Conservation (phyloP, 2,329 filamentous ascomycete species). For the Periconia digitata region DNA sequence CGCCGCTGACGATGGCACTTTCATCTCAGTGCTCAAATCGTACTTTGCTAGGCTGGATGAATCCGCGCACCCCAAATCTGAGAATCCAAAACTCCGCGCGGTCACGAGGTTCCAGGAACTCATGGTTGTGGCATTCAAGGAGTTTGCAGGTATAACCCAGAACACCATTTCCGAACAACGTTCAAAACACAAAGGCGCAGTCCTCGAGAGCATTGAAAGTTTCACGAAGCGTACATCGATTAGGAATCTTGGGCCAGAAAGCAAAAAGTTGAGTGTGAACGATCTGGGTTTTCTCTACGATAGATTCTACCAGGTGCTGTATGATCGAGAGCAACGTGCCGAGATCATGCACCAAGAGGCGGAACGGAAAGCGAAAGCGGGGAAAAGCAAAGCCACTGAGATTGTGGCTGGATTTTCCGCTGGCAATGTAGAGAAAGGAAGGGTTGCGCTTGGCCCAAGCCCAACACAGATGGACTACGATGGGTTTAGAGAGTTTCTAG, state of each 20-base stretch:
- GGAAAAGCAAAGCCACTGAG: conserved; percentile 56
- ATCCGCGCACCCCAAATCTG: conserved; percentile 91
- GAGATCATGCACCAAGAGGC: conserved; percentile 65
- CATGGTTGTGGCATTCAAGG: conserved; percentile 99
- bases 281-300: conserved; percentile 92
- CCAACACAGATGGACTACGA: conserved; percentile 97
- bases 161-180: conserved; percentile 86
- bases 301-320: conserved; percentile 87
- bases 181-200: conserved; percentile 88
- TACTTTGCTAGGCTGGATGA: conserved; percentile 94
- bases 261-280: conserved; percentile 82
- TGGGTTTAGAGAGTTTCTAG: conserved; percentile 90
- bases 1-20: conserved; percentile 89
- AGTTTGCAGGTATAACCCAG: conserved; percentile 94
- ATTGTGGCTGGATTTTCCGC: conserved; percentile 52
- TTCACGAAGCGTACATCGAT: conserved; percentile 98
- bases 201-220: conserved; percentile 93
- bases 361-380: conserved; percentile 71
- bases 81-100: conserved; percentile 89
- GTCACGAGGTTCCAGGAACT: conserved; percentile 97
- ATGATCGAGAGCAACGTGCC: conserved; percentile 85
- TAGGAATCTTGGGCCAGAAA: conserved; percentile 91
- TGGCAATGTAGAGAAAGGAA: conserved; percentile 71
- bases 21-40: conserved; percentile 92
- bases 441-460: conserved; percentile 85